Conservation (phyloP, 2,329 filamentous ascomycete genomes). For the Paracoccidioides brasiliensis region DNA sequence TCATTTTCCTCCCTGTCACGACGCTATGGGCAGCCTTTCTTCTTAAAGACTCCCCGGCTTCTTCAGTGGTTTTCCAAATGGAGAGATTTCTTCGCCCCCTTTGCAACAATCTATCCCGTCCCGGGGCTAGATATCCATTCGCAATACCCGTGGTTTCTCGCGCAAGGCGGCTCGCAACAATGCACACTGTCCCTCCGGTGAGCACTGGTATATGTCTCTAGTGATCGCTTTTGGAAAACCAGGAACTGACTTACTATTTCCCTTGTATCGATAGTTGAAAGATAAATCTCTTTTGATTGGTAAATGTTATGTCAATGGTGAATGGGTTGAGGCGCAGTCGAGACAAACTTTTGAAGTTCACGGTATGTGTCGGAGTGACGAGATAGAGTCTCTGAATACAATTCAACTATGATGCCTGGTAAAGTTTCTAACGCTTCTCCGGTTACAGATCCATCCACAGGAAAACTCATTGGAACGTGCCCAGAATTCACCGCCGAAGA, state of each 20-base stretch:
- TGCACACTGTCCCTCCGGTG: conserved; percentile 31
- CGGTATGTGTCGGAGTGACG: conserved; percentile 32
- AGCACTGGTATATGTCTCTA: conserved; percentile 6
- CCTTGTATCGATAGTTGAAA: conserved; percentile 45
- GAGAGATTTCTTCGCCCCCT: conserved; percentile 16
- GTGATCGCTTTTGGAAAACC: background rate
- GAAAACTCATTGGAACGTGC: conserved; percentile 64
- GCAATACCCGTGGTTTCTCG: conserved; percentile 20
- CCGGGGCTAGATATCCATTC: conserved; percentile 24
- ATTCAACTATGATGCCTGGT: too few species aligned
- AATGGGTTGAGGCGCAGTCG: conserved; percentile 77
- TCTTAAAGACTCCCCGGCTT: background rate
- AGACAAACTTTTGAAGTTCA: conserved; percentile 84
- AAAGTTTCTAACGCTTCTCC: background rate
- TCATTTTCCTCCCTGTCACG: background rate
- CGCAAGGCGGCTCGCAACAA: conserved; percentile 29
- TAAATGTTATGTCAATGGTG: conserved; percentile 75
- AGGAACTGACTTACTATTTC: conserved; percentile 8
- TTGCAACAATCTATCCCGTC: conserved; percentile 24
- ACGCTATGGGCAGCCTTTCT: background rate
- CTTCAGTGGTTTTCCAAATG: conserved; percentile 4
- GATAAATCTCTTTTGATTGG: conserved; percentile 74
- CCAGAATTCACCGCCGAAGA: conserved; percentile 70
- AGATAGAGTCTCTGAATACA: background rate
- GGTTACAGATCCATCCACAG: conserved; percentile 62